Evolutionary conservation across 306 rosid genomes (phyloP).

Genomic region (Morella rubra): DNA sequence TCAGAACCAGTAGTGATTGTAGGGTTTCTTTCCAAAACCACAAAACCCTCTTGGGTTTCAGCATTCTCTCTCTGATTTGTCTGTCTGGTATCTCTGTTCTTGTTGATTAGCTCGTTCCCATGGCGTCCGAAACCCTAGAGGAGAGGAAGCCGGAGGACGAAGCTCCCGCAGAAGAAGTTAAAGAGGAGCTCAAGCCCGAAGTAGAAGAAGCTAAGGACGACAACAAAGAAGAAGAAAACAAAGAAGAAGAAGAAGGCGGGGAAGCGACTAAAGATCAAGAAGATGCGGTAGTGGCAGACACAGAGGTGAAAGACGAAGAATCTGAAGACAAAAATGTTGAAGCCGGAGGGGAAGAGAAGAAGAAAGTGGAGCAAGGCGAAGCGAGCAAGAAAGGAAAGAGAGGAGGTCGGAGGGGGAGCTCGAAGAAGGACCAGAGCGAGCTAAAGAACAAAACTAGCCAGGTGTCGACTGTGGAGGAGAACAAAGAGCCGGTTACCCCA

Average conservation of each 20-base stretch:
- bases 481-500: conserved; percentile 54
- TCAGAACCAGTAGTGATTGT: conserved; percentile 5
- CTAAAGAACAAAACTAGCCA: conserved; percentile 25
- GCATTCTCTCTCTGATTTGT: not conserved
- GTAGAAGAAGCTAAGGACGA: not conserved
- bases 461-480: conserved; percentile 25
- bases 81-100: too few relatives aligned
- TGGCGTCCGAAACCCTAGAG: conserved; percentile 78
- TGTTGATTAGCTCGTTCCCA: conserved; percentile 13
- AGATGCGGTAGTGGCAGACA: not conserved
- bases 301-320: conserved; percentile 18
- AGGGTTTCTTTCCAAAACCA: conserved; percentile 39
- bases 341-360: conserved; percentile 11
- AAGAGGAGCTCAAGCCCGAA: not conserved
- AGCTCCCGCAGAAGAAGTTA: conserved; percentile 31
- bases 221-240: not conserved
- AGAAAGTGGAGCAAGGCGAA: conserved; percentile 25
- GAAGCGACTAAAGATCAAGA: not conserved
- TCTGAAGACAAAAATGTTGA: conserved; percentile 13
- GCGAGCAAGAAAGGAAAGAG: conserved; percentile 28
- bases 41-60: conserved; percentile 40
- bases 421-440: conserved; percentile 24
- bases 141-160: conserved; percentile 45
- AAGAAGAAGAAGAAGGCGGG: not conserved
- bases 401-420: conserved; percentile 24